phyloP scores from a whole-genome alignment of 805 yeast genomes.

The Brettanomyces bruxellensis region DNA sequence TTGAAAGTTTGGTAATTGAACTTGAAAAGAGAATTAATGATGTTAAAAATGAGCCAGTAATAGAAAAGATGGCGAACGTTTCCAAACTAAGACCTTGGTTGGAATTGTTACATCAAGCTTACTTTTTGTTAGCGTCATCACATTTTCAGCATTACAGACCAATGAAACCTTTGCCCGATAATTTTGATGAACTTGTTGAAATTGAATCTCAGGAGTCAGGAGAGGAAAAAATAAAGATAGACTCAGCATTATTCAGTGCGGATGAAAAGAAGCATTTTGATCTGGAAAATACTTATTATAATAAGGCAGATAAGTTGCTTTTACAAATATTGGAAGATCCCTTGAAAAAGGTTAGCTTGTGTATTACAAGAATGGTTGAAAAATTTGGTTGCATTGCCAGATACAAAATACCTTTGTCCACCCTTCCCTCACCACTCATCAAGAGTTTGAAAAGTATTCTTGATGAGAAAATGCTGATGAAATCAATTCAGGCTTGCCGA shows the following conservation, averaged over 20 bases:
- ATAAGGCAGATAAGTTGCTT: slow-evolving; percentile 54
- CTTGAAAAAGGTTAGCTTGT: slow-evolving; percentile 26
- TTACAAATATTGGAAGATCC: slow-evolving; percentile 38
- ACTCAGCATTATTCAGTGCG: slow-evolving; percentile 13
- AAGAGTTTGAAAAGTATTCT: neutral
- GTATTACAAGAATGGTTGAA: slow-evolving; percentile 15
- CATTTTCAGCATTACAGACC: slow-evolving; percentile 48
- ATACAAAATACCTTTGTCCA: slow-evolving; percentile 2
- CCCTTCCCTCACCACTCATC: neutral
- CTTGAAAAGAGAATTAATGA: slow-evolving; percentile 16
- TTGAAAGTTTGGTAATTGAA: slow-evolving; percentile 32
- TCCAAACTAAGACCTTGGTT: slow-evolving; percentile 37
- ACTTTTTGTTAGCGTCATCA: slow-evolving; percentile 69
- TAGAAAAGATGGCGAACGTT: slow-evolving; percentile 1
- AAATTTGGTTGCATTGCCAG: slow-evolving; percentile 7
- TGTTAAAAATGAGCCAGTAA: neutral
- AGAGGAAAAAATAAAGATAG: slow-evolving; percentile 15
- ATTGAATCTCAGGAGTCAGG: slow-evolving; percentile 15
- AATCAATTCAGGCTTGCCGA: neutral
- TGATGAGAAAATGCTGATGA: neutral
- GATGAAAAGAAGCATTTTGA: slow-evolving; percentile 27
- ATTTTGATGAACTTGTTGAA: slow-evolving; percentile 22
- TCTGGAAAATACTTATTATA: slow-evolving; percentile 45
- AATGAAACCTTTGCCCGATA: slow-evolving; percentile 23
- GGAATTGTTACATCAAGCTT: slow-evolving; percentile 64